Base-by-base conservation (phyloP, 2,329 filamentous ascomycete species). In the Camillea tinctor region DNA sequence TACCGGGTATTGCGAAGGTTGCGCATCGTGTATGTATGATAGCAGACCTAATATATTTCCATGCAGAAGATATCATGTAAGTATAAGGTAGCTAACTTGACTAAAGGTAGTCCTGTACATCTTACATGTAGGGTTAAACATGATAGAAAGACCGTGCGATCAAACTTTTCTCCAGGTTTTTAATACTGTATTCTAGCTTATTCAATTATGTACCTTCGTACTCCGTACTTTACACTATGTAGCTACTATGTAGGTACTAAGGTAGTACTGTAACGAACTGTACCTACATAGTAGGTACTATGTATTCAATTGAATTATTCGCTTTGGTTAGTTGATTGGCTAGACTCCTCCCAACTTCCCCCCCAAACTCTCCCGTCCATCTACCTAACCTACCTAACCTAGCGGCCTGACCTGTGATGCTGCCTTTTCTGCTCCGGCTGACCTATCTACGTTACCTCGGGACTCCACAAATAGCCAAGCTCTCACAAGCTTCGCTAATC, bases 1-100 rank as follows among this genome's bases (percentile, higher is more conserved):
- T 91, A 88, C 72, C 84, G 86, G 70, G 93, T 87, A 74, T 88
- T 93, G 77, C 87, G 89, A 69, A 98, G 83, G 76, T 97, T 98
- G 73, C 92, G 89, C 94, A 98, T 98, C 62, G 51, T n/a, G 22
- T 21, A 22, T 24, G 8, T 24, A 51, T 21, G 19, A 19, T 9
- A 22, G n/a, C 22, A 21, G 19, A 26, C 49, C 57, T 55, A 58
- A 54, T 13, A 57, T 17, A 11, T 44, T 15, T 44, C 36, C 17
- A 44, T 44, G 36, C 13, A n/a, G 36, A 44, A 44, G n/a, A 44
- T 44, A 44, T 44, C 13, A 44, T 44, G 36, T 55, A 26, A 50
- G n/a, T 44, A 36, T 4, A 52, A 22, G n/a, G 26, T 23, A 44
- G 50, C 15, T 59, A 52, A 40, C 52, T 56, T n/a, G n/a, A 60